A percentile compares a stretch with the other conserved stretches of the same genome.
phyloP scores from a whole-genome alignment of 495 filamentous ascomycete genomes.

The Penicillium roqueforti region DNA sequence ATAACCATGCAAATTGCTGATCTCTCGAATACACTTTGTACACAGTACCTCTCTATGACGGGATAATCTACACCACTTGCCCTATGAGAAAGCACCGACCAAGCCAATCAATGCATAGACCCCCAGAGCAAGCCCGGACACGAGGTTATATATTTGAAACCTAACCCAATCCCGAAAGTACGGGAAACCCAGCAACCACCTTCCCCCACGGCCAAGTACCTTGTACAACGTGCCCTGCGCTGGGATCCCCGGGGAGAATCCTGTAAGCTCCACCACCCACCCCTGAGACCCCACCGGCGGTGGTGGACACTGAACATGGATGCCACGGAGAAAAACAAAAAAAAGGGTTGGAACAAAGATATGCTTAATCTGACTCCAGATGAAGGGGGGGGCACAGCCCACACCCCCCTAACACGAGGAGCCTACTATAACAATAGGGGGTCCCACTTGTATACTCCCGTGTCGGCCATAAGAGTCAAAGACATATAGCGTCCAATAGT shows the following conservation, averaged over 20 bases:
- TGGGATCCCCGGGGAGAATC: constrained; percentile 24
- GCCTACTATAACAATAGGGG: background rate
- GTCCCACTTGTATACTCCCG: background rate
- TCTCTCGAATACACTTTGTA: constrained; percentile 4
- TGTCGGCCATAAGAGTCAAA: no score
- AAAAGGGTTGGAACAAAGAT: constrained; percentile 27
- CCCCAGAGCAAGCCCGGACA: background rate
- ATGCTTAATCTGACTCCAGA: constrained; percentile 36
- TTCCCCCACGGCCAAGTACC: constrained; percentile 6
- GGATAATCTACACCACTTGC: background rate
- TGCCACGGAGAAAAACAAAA: constrained; percentile 28
- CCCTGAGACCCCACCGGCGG: constrained; percentile 19
- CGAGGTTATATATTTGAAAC: background rate
- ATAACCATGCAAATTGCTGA: constrained; percentile 1
- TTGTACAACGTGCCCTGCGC: constrained; percentile 15
- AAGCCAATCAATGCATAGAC: background rate
- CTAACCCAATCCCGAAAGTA: background rate
- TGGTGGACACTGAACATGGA: constrained; percentile 33
- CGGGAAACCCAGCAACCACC: background rate
- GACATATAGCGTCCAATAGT: no score
- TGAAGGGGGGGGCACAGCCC: constrained; percentile 17
- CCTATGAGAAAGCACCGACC: background rate
- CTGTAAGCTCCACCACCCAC: constrained; percentile 28
- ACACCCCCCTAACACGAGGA: constrained; percentile 14
- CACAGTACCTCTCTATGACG: background rate